Base-by-base conservation (phyloP, 2,329 filamentous ascomycete genomes). In the Penicillium griseofulvum region DNA sequence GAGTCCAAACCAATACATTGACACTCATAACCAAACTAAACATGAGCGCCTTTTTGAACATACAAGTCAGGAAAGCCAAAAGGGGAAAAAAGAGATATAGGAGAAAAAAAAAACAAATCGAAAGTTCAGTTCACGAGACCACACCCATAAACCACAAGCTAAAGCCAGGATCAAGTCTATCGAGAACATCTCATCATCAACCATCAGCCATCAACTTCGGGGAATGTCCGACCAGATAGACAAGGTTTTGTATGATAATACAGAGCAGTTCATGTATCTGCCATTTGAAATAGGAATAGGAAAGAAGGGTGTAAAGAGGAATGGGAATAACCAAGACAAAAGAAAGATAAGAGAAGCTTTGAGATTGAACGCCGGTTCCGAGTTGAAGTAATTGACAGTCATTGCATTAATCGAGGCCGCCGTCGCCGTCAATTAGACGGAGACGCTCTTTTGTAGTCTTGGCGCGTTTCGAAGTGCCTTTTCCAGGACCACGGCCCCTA, bases 391-490 rank as follows among this genome's bases (percentile, higher is more conserved):
- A 22, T 52, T 50, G 49, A 60, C 56, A 56, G 22, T 39, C 52
- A 52, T 38, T 41, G 39, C 24, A 56, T 63, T 62, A 64, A 53
- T 52, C 52, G 22, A 76, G 65, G 46, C 75, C 75, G 36, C 74
- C 73, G 47, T 77, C 75, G 1, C 75, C 75, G 62, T 78, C 75
- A 39, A 78, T 74, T 46, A 78, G 67, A 31, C 73, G 69, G 49
- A 79, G 68, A 54, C 78, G 71, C 61, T 80, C 76, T 66, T 83
- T 85, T 5, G 80, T 78, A 34, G 83, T 81, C 68, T 83, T 87
- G 0, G 82, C 77, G 67, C 85, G 87, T 72, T 83, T 87, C 12
- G 81, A 80, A 36, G 80, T 79, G 34, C 76, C 76, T 59, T 87
- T 87, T 54, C 79, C 74, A 2, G 70, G 70, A 54, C 79, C 84